Conservation (phyloP, 2,329 filamentous ascomycete species). For the Aureobasidium sp. region DNA sequence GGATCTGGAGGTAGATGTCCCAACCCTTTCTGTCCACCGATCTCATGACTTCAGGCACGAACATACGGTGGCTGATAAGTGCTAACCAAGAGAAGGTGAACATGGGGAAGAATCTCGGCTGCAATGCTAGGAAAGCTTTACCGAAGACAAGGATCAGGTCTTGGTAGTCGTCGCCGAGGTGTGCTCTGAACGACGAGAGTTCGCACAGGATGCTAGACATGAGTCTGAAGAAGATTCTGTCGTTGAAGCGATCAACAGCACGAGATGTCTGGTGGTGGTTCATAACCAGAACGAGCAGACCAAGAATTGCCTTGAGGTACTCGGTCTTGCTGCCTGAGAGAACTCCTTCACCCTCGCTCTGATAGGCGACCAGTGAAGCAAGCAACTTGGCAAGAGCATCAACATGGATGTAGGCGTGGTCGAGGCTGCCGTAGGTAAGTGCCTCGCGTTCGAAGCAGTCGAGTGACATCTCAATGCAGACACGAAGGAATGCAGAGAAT, state of each 20-base stretch:
- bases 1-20: conserved; percentile 61
- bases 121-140: conserved; percentile 60
- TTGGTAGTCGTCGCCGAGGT: conserved; percentile 19
- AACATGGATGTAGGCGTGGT: conserved; percentile 53
- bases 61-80: conserved; percentile 73
- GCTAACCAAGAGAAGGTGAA: conserved; percentile 82
- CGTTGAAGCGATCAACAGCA: conserved; percentile 68
- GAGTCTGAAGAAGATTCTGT: conserved; percentile 83
- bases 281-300: conserved; percentile 69
- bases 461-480: conserved; percentile 71
- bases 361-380: conserved; percentile 63
- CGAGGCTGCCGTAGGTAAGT: conserved; percentile 48
- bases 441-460: conserved; percentile 67
- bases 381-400: conserved; percentile 81
- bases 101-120: conserved; percentile 67
- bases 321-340: conserved; percentile 55
- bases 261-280: conserved; percentile 77
- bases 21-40: conserved; percentile 63
- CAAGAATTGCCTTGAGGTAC: conserved; percentile 69
- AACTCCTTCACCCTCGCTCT: conserved; percentile 51
- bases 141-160: conserved; percentile 62
- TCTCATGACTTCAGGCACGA: conserved; percentile 69
- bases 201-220: conserved; percentile 78
- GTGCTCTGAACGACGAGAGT: conserved; percentile 33
- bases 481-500: conserved; percentile 68